Percentiles rank a stretch among this genome's conserved stretches.
phyloP scores from a whole-genome alignment of 345 rosid species.

The Luvunga scandens region DNA sequence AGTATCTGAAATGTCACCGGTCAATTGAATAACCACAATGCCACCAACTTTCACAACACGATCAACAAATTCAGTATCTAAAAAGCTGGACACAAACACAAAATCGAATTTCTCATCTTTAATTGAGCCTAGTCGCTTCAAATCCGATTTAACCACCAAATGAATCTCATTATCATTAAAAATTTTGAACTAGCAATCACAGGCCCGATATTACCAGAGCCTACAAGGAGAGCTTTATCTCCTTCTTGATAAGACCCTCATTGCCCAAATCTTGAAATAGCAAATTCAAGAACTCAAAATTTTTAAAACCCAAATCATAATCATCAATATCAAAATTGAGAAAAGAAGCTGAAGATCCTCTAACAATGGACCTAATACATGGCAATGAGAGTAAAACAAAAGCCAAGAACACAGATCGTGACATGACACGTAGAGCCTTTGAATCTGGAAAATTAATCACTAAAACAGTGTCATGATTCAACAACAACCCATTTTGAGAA shows the following conservation, averaged over 20 bases:
- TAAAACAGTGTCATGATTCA: constrained; percentile 26
- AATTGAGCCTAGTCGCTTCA: constrained; percentile 16
- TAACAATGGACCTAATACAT: constrained; percentile 26
- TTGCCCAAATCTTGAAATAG: constrained; percentile 38
- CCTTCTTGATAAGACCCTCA: constrained; percentile 49
- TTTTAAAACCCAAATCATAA: constrained; percentile 14
- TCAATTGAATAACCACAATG: constrained; percentile 38
- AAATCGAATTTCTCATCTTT: constrained; percentile 40
- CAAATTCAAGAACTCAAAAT: constrained; percentile 31
- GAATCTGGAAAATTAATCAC: constrained; percentile 44
- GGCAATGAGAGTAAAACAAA: constrained; percentile 36
- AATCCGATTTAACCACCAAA: constrained; percentile 31
- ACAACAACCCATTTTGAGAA: constrained; percentile 10
- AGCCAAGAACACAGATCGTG: constrained; percentile 45
- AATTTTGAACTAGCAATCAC: constrained; percentile 21
- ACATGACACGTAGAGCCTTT: constrained; percentile 31
- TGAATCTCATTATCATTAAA: constrained; percentile 30
- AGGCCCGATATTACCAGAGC: constrained; percentile 23
- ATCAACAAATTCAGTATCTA: constrained; percentile 30
- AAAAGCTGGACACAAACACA: constrained; percentile 29
- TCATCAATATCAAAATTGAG: constrained; percentile 5
- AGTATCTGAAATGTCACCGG: constrained; percentile 12
- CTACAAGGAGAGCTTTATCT: constrained; percentile 40
- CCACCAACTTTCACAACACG: constrained; percentile 57
- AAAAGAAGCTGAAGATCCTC: constrained; percentile 12